These are phyloP conservation scores for Chlorella sp. DNA, from an alignment of 139 green algal species.

Conservation along the genomic window DNA sequence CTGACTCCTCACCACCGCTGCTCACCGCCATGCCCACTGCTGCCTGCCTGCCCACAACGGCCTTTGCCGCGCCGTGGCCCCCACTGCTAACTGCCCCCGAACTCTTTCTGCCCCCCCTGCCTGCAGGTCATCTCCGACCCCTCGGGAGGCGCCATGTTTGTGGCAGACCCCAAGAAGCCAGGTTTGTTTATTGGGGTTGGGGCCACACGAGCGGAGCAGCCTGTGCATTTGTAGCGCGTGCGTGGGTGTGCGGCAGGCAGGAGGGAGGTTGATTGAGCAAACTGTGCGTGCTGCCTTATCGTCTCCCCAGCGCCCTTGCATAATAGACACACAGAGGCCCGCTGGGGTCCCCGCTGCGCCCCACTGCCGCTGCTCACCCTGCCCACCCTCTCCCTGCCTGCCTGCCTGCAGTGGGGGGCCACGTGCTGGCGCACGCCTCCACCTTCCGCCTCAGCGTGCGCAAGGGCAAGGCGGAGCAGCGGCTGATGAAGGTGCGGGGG, in stretches of 20 bases:
- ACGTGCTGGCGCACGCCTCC: conserved; percentile 87
- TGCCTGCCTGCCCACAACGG: too few species aligned
- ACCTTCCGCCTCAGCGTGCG: conserved; percentile 72
- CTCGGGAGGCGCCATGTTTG: conserved; percentile 79
- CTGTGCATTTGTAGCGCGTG: neutral
- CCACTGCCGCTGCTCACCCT: neutral
- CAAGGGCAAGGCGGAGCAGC: conserved; percentile 93
- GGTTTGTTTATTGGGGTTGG: neutral
- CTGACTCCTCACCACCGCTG: too few species aligned
- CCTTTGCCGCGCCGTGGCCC: too few species aligned
- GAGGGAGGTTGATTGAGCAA: too few species aligned
- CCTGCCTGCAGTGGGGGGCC: conserved; percentile 46
- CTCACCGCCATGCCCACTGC: too few species aligned
- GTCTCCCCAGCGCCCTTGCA: neutral
- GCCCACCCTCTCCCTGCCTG: neutral
- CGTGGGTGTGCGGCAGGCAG: neutral
- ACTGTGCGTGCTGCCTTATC: too few species aligned
- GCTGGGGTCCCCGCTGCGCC: neutral
- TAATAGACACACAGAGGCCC: neutral
- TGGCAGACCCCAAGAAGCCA: conserved; percentile 65
- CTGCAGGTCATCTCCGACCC: conserved; percentile 78
- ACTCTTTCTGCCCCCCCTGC: neutral
- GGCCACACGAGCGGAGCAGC: neutral
- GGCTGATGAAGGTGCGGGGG: conserved; percentile 81
- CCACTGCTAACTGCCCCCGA: neutral